These are phyloP conservation scores for Candida anglica DNA, from an alignment of 805 yeast species.

Conservation along the genomic window DNA sequence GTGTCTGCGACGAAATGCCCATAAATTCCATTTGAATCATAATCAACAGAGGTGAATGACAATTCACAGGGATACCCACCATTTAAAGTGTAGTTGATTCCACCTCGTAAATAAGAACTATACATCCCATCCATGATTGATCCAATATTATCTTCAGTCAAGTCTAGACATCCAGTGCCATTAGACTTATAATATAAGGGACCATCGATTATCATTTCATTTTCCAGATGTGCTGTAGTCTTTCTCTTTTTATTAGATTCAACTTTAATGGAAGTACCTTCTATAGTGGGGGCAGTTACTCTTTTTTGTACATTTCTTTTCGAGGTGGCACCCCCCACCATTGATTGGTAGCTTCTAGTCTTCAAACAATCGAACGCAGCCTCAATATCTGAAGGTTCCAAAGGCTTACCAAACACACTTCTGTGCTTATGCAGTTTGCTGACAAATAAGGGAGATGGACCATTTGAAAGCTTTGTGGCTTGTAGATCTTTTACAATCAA, in stretches of 20 bases:
- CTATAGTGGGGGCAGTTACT: no score
- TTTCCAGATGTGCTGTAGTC: neutral
- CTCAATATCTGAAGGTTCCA: neutral
- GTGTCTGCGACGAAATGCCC: no score
- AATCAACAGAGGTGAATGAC: slow-evolving; percentile 1
- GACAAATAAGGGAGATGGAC: slow-evolving; percentile 1
- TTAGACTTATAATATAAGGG: no score
- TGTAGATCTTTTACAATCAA: neutral
- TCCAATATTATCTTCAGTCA: no score
- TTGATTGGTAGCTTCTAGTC: neutral
- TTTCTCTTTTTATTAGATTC: neutral
- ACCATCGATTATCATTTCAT: neutral
- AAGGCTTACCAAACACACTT: neutral
- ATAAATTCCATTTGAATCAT: neutral
- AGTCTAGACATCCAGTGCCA: no score
- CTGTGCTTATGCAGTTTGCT: neutral
- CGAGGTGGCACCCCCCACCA: neutral
- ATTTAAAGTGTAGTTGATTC: slow-evolving; percentile 1
- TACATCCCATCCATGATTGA: neutral
- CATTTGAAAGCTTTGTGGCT: neutral
- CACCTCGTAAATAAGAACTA: neutral
- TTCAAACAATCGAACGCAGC: neutral
- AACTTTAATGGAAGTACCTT: neutral
- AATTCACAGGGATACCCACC: no score
- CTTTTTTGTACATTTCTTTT: no score